Percentiles rank a stretch among this genome's conserved stretches.
phyloP scores from a whole-genome alignment of 495 filamentous ascomycete species.

The Patellaria atrata region DNA sequence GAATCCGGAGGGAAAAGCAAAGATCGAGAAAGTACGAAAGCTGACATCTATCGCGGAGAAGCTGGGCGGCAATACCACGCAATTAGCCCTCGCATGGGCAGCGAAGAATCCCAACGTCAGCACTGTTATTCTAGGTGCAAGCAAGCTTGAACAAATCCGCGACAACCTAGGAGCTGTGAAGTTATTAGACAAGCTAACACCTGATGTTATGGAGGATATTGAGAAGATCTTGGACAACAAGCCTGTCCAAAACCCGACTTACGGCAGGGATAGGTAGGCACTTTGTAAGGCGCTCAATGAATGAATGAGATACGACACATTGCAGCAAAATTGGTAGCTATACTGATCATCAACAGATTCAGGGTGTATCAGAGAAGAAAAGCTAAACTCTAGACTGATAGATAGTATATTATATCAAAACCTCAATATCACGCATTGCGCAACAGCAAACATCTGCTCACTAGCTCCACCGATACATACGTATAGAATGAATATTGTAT shows the following conservation, averaged over 20 bases:
- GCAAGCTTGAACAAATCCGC: constrained; percentile 27
- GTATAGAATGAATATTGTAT: no score
- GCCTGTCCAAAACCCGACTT: constrained; percentile 16
- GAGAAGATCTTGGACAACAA: constrained; percentile 30
- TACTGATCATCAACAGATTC: no score
- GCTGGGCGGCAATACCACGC: constrained; percentile 24
- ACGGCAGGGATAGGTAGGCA: constrained; percentile 22
- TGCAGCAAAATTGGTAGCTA: no score
- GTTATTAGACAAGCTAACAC: constrained; percentile 27
- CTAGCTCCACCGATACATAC: no score
- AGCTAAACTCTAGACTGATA: no score
- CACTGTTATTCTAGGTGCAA: constrained; percentile 30
- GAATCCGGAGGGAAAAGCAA: constrained; percentile 26
- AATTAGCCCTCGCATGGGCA: constrained; percentile 28
- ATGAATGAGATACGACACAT: no score
- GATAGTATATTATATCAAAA: no score
- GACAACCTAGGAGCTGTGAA: constrained; percentile 29
- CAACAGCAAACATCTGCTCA: no score
- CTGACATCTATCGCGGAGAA: constrained; percentile 27
- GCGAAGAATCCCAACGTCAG: constrained; percentile 29
- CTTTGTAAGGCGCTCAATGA: background rate
- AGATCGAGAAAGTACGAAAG: constrained; percentile 31
- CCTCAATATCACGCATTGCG: no score
- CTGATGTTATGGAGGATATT: constrained; percentile 31
- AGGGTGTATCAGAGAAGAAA: no score